Percentiles rank a stretch among this genome's conserved stretches.
These are phyloP conservation scores for Lycium barbarum DNA, from an alignment of 257 asterid species.

Conservation along the genomic window DNA sequence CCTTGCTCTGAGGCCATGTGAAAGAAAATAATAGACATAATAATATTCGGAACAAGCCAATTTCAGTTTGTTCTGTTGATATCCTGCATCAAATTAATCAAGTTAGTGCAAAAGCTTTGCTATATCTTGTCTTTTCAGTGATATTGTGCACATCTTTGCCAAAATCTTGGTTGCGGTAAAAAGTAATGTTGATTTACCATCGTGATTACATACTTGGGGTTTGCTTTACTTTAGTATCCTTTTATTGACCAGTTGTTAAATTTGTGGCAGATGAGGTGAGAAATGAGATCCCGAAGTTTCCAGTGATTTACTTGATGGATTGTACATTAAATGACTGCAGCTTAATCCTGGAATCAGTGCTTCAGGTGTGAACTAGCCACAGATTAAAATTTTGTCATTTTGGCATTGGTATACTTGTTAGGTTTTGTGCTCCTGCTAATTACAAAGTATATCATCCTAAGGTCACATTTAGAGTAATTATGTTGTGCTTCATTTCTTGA, in stretches of 20 bases:
- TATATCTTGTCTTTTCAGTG: background rate
- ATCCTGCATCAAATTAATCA: conserved; percentile 22
- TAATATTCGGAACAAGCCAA: background rate
- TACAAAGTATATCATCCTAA: conserved; percentile 16
- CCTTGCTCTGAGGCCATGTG: background rate
- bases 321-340: conserved; percentile 90
- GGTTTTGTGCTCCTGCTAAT: background rate
- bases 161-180: background rate
- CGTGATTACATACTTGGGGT: conserved; percentile 20
- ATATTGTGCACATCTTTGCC: conserved; percentile 10
- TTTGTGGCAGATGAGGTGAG: conserved; percentile 63
- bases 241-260: conserved; percentile 50
- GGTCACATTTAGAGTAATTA: conserved; percentile 3
- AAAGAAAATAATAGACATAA: conserved; percentile 20
- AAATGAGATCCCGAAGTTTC: conserved; percentile 59
- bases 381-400: background rate
- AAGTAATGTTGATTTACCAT: conserved; percentile 14
- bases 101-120: conserved; percentile 15
- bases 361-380: conserved; percentile 59
- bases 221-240: conserved; percentile 38
- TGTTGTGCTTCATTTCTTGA: conserved; percentile 2
- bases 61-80: conserved; percentile 20
- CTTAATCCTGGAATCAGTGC: conserved; percentile 57
- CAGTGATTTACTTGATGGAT: conserved; percentile 88
- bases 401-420: background rate